phyloP scores from a whole-genome alignment of 441 rosid genomes.

The Gossypium davidsonii region DNA sequence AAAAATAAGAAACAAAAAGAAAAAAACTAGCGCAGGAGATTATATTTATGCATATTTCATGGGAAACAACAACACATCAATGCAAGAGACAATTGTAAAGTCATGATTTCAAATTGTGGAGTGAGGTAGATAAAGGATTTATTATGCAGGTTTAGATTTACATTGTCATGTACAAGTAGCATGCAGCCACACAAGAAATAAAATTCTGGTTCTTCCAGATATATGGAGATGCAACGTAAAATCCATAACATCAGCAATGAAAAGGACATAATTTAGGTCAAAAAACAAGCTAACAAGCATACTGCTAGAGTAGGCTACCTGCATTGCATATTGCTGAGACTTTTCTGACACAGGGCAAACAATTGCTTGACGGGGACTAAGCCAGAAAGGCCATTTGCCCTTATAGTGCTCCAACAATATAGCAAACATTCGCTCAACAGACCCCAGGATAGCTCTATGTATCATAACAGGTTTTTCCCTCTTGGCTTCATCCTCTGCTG shows the following conservation, averaged over 20 bases:
- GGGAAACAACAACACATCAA: neutral
- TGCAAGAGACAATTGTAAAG: neutral
- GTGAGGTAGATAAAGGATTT: neutral
- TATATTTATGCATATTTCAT: neutral
- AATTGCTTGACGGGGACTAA: conserved; percentile 98
- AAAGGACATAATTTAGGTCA: neutral
- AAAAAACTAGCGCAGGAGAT: neutral
- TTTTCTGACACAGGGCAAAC: conserved; percentile 95
- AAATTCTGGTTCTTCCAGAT: neutral
- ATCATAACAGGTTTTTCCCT: conserved; percentile 85
- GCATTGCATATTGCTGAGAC: conserved; percentile 60
- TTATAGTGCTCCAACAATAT: conserved; percentile 92
- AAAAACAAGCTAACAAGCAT: conserved; percentile 10
- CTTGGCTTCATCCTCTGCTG: conserved; percentile 89
- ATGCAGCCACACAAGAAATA: neutral
- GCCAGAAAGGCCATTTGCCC: conserved; percentile 99
- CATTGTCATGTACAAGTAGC: neutral
- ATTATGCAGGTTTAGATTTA: neutral
- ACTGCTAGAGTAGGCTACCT: conserved; percentile 38
- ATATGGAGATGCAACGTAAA: neutral
- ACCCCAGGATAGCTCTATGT: conserved; percentile 93
- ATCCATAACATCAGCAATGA: conserved; percentile 1
- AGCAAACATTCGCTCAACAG: conserved; percentile 97
- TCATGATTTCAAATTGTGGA: neutral
- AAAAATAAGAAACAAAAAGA: neutral